A percentile compares a stretch with the other conserved stretches of the same genome.
Conservation (phyloP, 73 alveolate species). For the Stentor coeruleus region DNA sequence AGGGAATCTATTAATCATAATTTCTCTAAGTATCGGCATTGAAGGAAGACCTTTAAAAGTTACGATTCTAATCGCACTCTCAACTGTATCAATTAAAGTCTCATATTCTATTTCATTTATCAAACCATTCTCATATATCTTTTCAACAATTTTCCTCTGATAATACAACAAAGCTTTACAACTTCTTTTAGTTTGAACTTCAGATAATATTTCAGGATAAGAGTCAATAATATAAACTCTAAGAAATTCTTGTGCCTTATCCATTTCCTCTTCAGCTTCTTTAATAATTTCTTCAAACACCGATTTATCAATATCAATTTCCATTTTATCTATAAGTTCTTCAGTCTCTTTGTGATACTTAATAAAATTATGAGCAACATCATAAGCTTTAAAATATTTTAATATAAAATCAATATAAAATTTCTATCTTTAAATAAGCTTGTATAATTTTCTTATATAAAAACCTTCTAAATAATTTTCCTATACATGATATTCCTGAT, state of each 20-base stretch:
- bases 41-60: background rate
- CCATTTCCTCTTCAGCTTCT: background rate
- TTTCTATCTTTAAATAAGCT: no score
- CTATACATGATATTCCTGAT: background rate
- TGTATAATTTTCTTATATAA: constrained; percentile 18
- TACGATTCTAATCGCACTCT: background rate
- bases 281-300: background rate
- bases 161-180: background rate
- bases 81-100: background rate
- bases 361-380: constrained; percentile 28
- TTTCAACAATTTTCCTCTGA: background rate
- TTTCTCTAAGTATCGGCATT: background rate
- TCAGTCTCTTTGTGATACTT: constrained; percentile 30
- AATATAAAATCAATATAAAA: no score
- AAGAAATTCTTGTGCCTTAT: background rate
- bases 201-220: constrained; percentile 1
- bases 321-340: constrained; percentile 21
- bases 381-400: constrained; percentile 31
- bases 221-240: constrained; percentile 10
- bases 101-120: constrained; percentile 7
- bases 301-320: constrained; percentile 14
- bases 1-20: background rate
- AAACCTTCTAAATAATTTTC: background rate
- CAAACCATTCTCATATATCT: background rate
- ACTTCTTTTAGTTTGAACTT: background rate